Percentiles rank a stretch among this genome's conserved stretches.
Evolutionary conservation across 441 rosid species (phyloP).

Genomic region (Caryocar brasiliense): DNA sequence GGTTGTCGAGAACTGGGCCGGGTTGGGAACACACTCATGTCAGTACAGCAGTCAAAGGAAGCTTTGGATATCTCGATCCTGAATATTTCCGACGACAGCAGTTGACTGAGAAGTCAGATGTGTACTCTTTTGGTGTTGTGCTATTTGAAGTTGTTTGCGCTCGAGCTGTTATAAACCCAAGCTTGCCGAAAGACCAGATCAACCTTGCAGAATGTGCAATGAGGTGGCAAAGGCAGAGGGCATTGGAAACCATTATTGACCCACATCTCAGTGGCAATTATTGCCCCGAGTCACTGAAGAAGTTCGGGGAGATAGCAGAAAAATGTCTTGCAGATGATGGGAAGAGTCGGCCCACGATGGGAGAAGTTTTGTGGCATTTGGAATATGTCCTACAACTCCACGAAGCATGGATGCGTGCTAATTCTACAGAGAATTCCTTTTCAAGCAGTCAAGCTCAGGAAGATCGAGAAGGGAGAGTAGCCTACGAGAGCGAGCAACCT

Average conservation of each 20-base stretch:
- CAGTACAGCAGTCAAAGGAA: constrained; percentile 87
- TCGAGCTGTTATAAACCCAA: constrained; percentile 77
- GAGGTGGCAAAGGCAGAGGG: constrained; percentile 61
- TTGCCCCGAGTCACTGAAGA: constrained; percentile 57
- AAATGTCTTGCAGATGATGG: constrained; percentile 80
- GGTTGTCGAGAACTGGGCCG: constrained; percentile 73
- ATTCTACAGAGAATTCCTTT: constrained; percentile 24
- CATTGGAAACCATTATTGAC: constrained; percentile 59
- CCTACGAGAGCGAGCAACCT: constrained; percentile 7
- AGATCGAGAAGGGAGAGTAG: constrained; percentile 16
- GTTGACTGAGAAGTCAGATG: constrained; percentile 84
- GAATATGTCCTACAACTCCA: constrained; percentile 76
- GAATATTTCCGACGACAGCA: constrained; percentile 80
- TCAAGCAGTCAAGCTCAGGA: constrained; percentile 26
- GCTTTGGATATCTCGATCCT: constrained; percentile 84
- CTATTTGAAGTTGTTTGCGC: constrained; percentile 77
- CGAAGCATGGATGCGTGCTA: constrained; percentile 49
- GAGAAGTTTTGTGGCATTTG: constrained; percentile 78
- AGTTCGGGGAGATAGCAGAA: constrained; percentile 80
- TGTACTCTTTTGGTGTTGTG: constrained; percentile 79
- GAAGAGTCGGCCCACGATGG: constrained; percentile 74
- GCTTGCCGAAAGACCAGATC: constrained; percentile 77
- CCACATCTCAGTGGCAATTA: constrained; percentile 38
- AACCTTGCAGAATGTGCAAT: constrained; percentile 92
- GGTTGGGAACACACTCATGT: constrained; percentile 76